These are phyloP conservation scores for Backusella westeae DNA, from an alignment of 192 early-diverging fungal genomes.

Conservation along the genomic window DNA sequence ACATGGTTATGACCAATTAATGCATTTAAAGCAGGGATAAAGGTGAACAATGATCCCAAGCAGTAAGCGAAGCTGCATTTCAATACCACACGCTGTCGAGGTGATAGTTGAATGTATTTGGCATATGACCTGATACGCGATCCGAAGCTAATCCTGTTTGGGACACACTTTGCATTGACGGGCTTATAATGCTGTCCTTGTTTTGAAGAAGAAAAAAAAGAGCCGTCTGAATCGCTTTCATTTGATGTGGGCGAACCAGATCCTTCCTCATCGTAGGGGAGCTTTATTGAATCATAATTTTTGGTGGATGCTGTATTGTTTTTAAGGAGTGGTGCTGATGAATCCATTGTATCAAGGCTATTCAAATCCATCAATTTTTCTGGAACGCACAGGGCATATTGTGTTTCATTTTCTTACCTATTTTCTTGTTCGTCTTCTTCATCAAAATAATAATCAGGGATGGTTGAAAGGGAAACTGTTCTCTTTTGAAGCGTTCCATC, in stretches of 20 bases:
- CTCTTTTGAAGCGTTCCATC: constrained; percentile 36
- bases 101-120: not conserved
- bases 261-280: constrained; percentile 1
- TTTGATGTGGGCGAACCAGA: constrained; percentile 1
- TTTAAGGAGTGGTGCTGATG: not conserved
- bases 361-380: not conserved
- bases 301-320: not conserved
- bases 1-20: constrained; percentile 57
- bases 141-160: not conserved
- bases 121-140: not conserved
- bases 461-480: constrained; percentile 34
- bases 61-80: constrained; percentile 69
- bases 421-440: not conserved
- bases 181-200: not conserved
- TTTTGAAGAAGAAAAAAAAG: constrained; percentile 7
- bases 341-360: not conserved
- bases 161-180: not conserved
- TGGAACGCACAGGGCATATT: too few species aligned
- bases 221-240: constrained; percentile 18
- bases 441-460: constrained; percentile 16
- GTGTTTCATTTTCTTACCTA: not conserved
- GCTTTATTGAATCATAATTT: not conserved
- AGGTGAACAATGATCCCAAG: constrained; percentile 66
- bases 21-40: constrained; percentile 50
- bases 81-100: constrained; percentile 38